These are phyloP conservation scores for Penicillium parvum DNA, from an alignment of 495 filamentous ascomycete genomes.

Conservation along the genomic window DNA sequence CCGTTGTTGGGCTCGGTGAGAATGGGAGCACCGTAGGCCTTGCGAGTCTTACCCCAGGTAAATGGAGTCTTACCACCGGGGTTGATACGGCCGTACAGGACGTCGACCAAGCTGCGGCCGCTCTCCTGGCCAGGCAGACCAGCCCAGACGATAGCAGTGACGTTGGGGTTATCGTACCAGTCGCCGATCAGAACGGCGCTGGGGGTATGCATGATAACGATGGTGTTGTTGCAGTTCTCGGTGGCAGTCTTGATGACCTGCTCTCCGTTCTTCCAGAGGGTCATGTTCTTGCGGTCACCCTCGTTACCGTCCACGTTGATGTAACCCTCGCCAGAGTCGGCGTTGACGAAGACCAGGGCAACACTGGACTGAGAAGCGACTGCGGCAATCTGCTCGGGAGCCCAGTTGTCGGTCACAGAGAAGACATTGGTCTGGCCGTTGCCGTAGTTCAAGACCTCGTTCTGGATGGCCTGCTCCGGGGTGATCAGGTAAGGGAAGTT, in stretches of 20 bases:
- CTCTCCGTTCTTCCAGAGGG: conserved; percentile 81
- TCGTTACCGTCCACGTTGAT: conserved; percentile 78
- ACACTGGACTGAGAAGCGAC: conserved; percentile 65
- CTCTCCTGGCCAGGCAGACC: conserved; percentile 90
- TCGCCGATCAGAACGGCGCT: conserved; percentile 74
- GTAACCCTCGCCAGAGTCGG: conserved; percentile 83
- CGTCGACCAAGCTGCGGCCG: conserved; percentile 83
- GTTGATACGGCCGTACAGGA: conserved; percentile 86
- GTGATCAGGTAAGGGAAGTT: conserved; percentile 91
- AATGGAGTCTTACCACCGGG: conserved; percentile 84
- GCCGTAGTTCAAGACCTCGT: conserved; percentile 49
- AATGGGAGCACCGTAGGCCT: conserved; percentile 71
- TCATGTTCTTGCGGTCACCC: conserved; percentile 92
- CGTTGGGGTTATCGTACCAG: conserved; percentile 80
- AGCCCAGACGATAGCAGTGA: conserved; percentile 92
- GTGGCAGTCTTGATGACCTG: conserved; percentile 73
- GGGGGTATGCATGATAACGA: conserved; percentile 85
- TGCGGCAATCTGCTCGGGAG: conserved; percentile 51
- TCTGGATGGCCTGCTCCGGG: conserved; percentile 79
- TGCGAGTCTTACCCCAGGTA: conserved; percentile 71
- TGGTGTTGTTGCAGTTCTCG: conserved; percentile 77
- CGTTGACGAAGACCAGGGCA: conserved; percentile 84
- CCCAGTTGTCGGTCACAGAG: conserved; percentile 73
- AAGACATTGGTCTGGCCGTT: conserved; percentile 55
- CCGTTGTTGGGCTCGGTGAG: conserved; percentile 73